Base-by-base conservation (phyloP, 192 early-diverging fungal genomes). In the Coemansia sp. region DNA sequence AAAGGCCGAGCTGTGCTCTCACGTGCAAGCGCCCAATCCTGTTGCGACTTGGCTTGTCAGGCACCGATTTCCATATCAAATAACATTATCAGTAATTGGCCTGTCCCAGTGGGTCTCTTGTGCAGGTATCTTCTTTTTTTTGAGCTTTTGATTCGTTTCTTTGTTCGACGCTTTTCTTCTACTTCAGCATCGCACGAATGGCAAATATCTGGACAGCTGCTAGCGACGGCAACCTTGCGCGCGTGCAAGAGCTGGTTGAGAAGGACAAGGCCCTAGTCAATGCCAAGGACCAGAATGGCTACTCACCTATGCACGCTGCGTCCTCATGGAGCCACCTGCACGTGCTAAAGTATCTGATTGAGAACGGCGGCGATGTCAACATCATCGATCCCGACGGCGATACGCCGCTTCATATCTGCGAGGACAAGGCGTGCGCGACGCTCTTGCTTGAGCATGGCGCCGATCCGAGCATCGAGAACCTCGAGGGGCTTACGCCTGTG, bases 241-340 rank as follows among this genome's bases (percentile, higher is more conserved):
- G 85, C 39, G 86, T 90, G 28, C 72, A 85, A 68, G 68, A 82
- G 52, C 67, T 87, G 24, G 53, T 89, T 27, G 69, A 76, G 34
- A 58, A 66, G 25, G 88, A 89, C 28, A 64, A 60, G 36, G 32
- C 81, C 13, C 67, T 78, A 49, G 71, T 81, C 28, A 85, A 93
- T 69, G 81, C 75, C 28, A 83, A 90, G 65, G 93, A 95, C 60
- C 74, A 88, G 25, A 86, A 84, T 60, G 93, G 93, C 14, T 93
- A 93, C 69, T 90, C 88, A 4, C 85, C 91, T 1, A 68, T 95
- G 82, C 83, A 86, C 46, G 92, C 92, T 6, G 92, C 93, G 10
- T 76, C 84, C 3, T 90, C 92, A 22, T 94, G 91, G 69, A 84
- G 74, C 49, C 88, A 89, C 61, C 45, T 76, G 9, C 80, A 87